These are phyloP conservation scores for Metschnikowia baotianmanensis DNA, from an alignment of 805 yeast genomes.

Conservation along the genomic window DNA sequence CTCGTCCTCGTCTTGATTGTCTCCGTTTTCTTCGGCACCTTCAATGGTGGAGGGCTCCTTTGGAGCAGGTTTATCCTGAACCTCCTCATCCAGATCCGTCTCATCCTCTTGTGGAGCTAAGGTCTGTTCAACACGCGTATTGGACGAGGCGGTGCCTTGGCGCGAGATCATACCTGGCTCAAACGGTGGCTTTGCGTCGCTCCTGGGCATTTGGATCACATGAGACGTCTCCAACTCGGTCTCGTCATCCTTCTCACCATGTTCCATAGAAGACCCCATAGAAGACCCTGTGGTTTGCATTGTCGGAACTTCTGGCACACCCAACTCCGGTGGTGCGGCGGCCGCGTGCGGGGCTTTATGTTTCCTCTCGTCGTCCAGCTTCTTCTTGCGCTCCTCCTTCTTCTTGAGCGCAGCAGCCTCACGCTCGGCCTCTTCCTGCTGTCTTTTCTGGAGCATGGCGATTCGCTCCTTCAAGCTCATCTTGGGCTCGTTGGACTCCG, in stretches of 20 bases:
- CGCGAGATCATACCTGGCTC: too few relatives aligned
- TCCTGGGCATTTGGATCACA: too few relatives aligned
- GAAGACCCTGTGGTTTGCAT: too few relatives aligned
- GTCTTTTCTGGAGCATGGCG: constrained; percentile 76
- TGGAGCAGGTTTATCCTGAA: not conserved
- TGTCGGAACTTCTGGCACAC: too few relatives aligned
- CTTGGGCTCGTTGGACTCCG: constrained; percentile 61
- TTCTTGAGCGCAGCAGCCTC: constrained; percentile 59
- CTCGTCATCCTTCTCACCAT: too few relatives aligned
- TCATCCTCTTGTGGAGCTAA: too few relatives aligned
- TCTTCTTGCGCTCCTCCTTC: constrained; percentile 48
- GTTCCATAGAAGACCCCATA: too few relatives aligned
- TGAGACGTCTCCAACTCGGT: too few relatives aligned
- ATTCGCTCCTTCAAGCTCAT: constrained; percentile 85
- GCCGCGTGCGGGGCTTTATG: constrained; percentile 4
- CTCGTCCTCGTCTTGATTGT: constrained; percentile 43
- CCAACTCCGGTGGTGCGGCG: constrained; percentile 8
- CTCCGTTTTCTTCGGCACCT: constrained; percentile 21
- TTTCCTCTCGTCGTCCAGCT: constrained; percentile 18
- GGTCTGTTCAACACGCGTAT: too few relatives aligned
- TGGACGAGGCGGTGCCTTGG: too few relatives aligned
- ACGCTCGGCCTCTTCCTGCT: constrained; percentile 73
- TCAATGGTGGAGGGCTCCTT: constrained; percentile 7
- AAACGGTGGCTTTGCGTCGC: not conserved
- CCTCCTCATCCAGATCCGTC: not conserved